Conservation (phyloP, 257 asterid genomes). For the Solanum bulbocastanum region DNA sequence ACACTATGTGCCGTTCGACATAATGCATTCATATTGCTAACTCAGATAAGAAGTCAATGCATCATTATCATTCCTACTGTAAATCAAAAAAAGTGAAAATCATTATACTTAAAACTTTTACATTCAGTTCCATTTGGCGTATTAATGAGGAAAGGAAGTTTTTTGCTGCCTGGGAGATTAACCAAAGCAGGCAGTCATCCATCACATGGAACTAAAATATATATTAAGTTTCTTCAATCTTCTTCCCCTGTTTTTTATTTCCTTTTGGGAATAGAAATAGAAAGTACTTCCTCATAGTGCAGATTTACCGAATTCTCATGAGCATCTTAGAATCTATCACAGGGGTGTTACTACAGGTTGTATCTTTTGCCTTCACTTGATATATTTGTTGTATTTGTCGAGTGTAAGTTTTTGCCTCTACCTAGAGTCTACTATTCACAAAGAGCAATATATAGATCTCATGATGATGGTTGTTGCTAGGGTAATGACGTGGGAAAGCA, state of each 20-base stretch:
- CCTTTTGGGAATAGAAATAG: not conserved
- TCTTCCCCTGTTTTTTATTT: not conserved
- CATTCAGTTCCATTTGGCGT: not conserved
- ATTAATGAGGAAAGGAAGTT: not conserved
- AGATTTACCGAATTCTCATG: not conserved
- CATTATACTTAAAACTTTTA: not conserved
- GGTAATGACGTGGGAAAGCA: constrained; percentile 92
- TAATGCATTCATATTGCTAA: not conserved
- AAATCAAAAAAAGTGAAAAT: not conserved
- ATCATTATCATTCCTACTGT: not conserved
- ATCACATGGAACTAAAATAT: not conserved
- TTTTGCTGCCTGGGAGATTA: not conserved
- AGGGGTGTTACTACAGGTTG: not conserved
- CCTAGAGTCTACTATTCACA: not conserved
- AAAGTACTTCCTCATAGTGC: not conserved
- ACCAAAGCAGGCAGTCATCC: not conserved
- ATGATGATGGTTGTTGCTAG: constrained; percentile 20
- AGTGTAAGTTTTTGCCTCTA: not conserved
- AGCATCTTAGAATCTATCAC: not conserved
- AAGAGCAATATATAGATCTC: not conserved
- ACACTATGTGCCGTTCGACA: too few relatives aligned
- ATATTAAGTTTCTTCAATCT: not conserved
- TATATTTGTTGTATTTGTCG: not conserved
- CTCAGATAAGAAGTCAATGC: not conserved
- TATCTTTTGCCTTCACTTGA: not conserved